Percentiles rank a stretch among this genome's conserved stretches.
phyloP scores from a whole-genome alignment of 2,329 filamentous ascomycete species.

The Metarhizium humberi region DNA sequence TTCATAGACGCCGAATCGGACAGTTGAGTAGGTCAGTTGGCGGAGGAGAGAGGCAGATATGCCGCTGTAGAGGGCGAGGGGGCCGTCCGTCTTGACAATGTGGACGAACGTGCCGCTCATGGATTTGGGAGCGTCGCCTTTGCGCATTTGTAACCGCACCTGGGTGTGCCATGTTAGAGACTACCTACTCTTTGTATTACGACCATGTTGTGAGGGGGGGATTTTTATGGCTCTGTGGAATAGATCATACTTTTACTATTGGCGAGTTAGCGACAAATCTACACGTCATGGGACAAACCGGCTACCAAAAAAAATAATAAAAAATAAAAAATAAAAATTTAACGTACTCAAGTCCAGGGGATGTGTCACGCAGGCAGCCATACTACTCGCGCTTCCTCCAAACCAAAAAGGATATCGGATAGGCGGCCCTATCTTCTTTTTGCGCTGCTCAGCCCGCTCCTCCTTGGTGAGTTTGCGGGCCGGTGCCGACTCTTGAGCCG shows the following conservation, averaged over 20 bases:
- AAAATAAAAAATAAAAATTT: not conserved
- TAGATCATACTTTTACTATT: slow-evolving; percentile 8
- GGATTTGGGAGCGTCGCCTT: slow-evolving; percentile 62
- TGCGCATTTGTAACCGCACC: slow-evolving; percentile 83
- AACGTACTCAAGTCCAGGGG: slow-evolving; percentile 79
- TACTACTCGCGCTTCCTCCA: slow-evolving; percentile 85
- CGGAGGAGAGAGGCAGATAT: slow-evolving; percentile 87
- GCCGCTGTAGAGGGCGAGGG: slow-evolving; percentile 79
- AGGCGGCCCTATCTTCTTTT: slow-evolving; percentile 28
- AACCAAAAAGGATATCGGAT: slow-evolving; percentile 84
- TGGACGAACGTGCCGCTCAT: slow-evolving; percentile 83
- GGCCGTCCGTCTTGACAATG: slow-evolving; percentile 66
- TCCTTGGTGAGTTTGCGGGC: slow-evolving; percentile 7
- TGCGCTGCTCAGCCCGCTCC: slow-evolving; percentile 8
- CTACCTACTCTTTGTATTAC: no score
- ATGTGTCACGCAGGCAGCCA: slow-evolving; percentile 87
- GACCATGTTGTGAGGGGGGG: no score
- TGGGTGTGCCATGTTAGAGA: slow-evolving; percentile 21
- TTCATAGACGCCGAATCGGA: slow-evolving; percentile 94
- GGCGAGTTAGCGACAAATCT: not conserved
- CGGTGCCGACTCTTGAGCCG: slow-evolving; percentile 3
- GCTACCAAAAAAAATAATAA: no score
- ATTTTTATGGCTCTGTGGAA: not conserved
- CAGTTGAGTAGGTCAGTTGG: slow-evolving; percentile 92
- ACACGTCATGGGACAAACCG: no score